Percentiles rank a stretch among this genome's conserved stretches.
Evolutionary conservation across 306 rosid genomes (phyloP).

Genomic region (Bauhinia variegata): DNA sequence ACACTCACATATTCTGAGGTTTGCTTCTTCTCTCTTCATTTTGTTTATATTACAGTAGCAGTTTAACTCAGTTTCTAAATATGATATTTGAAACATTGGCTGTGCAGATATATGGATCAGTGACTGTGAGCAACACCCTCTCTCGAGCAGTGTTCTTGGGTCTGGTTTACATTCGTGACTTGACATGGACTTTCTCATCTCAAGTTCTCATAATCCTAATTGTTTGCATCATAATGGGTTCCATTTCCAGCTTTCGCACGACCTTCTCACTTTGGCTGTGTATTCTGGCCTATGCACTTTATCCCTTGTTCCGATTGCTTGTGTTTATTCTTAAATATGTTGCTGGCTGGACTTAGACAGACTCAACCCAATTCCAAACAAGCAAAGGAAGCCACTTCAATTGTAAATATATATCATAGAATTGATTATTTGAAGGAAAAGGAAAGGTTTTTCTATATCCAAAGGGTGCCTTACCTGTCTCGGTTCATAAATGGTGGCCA

Average conservation of each 20-base stretch:
- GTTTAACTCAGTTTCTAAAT: too few relatives aligned
- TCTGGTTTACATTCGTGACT: conserved; percentile 51
- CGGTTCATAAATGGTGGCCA: background rate
- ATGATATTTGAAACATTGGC: background rate
- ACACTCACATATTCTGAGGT: conserved; percentile 75
- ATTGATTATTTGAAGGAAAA: background rate
- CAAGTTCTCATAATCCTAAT: conserved; percentile 42
- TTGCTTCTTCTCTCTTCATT: conserved; percentile 18
- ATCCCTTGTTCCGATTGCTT: conserved; percentile 43
- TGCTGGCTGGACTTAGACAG: conserved; percentile 38
- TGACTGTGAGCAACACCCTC: conserved; percentile 66
- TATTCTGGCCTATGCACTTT: conserved; percentile 29
- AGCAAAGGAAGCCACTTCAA: background rate
- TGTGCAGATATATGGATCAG: conserved; percentile 67
- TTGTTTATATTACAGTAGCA: background rate
- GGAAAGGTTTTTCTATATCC: background rate
- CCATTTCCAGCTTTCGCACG: conserved; percentile 34
- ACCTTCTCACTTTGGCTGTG: conserved; percentile 43
- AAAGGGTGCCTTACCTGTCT: background rate
- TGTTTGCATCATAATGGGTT: conserved; percentile 42
- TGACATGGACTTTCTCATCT: conserved; percentile 62
- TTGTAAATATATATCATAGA: background rate
- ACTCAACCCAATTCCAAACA: background rate
- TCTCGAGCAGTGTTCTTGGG: conserved; percentile 67
- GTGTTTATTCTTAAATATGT: conserved; percentile 38